Base-by-base conservation (phyloP, 495 filamentous ascomycete species). In the Aspergillus conjunctus region DNA sequence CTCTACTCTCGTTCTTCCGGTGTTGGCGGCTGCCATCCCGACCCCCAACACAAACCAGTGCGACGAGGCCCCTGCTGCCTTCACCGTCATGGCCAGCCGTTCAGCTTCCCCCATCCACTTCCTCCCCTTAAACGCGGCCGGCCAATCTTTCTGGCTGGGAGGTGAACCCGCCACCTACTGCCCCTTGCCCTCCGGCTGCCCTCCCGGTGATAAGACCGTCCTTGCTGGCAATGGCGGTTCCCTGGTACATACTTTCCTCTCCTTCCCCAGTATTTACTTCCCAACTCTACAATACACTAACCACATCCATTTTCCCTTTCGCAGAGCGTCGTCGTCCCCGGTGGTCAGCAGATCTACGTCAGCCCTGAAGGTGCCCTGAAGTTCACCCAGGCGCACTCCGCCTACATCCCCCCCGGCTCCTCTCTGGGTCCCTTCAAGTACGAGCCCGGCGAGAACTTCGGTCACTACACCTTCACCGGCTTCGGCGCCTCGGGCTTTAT, bases 271-370 rank as follows among this genome's bases (percentile, higher is more conserved):
- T 11, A 33, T 33, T 21, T 32, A 31, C 15, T 26, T 22, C 31
- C 3, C 26, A 26, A 5, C 26, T 5, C 21, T 41, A 7, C 7
- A 21, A 1, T 6, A 21, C 6, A 7, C 20, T 18, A 48, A 48
- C 17, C 50, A 32, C n/a, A 22, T 46, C 32, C 20, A 31, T 51
- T 15, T 33, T 26, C 26, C 5, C 26, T 26, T 5, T 5, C 26
- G 21, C 58, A 73, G 77, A 66, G 78, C 62, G 81, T 83, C 58
- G 66, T 74, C 49, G 87, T 90, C 30, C 86, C 88, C 17, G 87
- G 87, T 46, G 87, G 88, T 21, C 87, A 90, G 65, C 72, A 74
- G 58, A 79, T 85, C 72, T 91, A 88, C 70, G 76, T 90, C 34
- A 70, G 65, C 17, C 73, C 81, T 5, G 67, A 74, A 26, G 87